These are phyloP conservation scores for Taxillus chinensis DNA, from an alignment of 164 flowering plant genomes.

Conservation along the genomic window DNA sequence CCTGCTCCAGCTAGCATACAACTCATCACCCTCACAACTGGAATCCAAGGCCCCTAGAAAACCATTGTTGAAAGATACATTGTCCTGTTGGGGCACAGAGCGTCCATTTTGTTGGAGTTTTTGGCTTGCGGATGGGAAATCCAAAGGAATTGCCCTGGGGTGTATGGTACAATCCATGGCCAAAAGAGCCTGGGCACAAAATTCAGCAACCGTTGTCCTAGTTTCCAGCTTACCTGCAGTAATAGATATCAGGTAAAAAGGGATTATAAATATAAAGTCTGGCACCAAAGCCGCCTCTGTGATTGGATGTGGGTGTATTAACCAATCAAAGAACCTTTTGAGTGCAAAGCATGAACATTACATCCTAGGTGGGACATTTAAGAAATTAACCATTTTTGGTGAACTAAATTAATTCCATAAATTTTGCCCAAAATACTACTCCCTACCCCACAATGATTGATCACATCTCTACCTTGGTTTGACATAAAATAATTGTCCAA, in stretches of 20 bases:
- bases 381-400: too few species aligned
- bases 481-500: too few species aligned
- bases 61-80: conserved; percentile 14
- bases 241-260: conserved; percentile 5
- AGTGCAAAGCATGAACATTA: too few species aligned
- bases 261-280: not conserved
- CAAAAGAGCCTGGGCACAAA: conserved; percentile 63
- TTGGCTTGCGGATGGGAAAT: conserved; percentile 19
- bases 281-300: too few species aligned
- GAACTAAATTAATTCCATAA: too few species aligned
- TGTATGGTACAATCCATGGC: conserved; percentile 76
- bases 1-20: conserved; percentile 33
- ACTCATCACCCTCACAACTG: conserved; percentile 35
- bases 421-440: too few species aligned
- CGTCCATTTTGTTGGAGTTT: conserved; percentile 16
- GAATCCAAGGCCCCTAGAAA: conserved; percentile 13
- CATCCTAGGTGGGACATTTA: too few species aligned
- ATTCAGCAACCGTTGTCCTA: conserved; percentile 59
- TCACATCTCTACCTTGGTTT: too few species aligned
- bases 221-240: conserved; percentile 59
- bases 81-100: conserved; percentile 17
- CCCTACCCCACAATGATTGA: too few species aligned
- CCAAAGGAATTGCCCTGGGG: conserved; percentile 63
- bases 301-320: not conserved
- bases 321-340: not conserved